phyloP scores from a whole-genome alignment of 305 asterid species.

The Solanum chacoense region DNA sequence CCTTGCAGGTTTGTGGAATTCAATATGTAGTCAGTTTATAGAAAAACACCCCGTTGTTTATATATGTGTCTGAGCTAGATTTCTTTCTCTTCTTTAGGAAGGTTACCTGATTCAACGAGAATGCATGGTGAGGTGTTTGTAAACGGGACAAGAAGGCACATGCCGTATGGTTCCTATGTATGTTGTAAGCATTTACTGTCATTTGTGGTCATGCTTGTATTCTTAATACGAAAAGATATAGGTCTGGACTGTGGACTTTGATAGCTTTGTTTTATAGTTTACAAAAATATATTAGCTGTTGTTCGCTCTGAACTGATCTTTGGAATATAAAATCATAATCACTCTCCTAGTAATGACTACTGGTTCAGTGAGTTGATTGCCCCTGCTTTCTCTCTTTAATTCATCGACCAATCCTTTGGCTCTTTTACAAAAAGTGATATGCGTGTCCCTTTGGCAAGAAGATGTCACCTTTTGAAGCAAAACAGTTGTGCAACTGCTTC shows the following conservation, averaged over 20 bases:
- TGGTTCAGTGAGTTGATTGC: not conserved
- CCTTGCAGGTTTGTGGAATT: conserved; percentile 61
- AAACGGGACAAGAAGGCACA: conserved; percentile 57
- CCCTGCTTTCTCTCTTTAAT: not conserved
- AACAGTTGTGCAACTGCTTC: not conserved
- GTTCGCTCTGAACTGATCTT: not conserved
- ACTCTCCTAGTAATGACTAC: not conserved
- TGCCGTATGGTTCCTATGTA: conserved; percentile 90
- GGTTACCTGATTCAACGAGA: conserved; percentile 74
- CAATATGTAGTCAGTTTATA: not conserved
- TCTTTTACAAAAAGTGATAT: not conserved
- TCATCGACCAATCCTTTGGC: not conserved
- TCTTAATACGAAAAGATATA: not conserved
- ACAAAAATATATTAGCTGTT: not conserved
- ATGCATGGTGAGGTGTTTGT: conserved; percentile 80
- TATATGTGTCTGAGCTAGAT: not conserved
- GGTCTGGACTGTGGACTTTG: not conserved
- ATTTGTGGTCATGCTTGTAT: not conserved
- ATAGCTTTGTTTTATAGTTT: not conserved
- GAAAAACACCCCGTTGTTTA: not conserved
- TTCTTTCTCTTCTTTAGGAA: conserved; percentile 42
- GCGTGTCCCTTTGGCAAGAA: not conserved
- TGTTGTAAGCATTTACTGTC: conserved; percentile 18
- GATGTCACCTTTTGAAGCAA: not conserved
- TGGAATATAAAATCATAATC: not conserved